Evolutionary conservation across 1,139 yeast species (phyloP).

Genomic region (Meyerozyma guilliermondii): DNA sequence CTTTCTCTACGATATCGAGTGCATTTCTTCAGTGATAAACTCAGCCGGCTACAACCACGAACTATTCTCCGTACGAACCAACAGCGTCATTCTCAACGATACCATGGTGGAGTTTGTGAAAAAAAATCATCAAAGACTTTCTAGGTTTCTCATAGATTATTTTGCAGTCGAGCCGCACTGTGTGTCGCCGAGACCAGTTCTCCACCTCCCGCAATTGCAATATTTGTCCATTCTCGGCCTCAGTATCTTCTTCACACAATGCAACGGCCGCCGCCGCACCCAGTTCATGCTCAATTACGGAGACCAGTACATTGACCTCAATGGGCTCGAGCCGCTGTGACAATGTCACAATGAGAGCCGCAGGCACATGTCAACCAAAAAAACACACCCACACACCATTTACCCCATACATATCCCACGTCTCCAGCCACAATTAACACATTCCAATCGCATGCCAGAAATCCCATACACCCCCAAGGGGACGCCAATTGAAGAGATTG

Average conservation of each 20-base stretch:
- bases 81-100: constrained; percentile 8
- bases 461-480: constrained; percentile 35
- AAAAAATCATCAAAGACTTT: not conserved
- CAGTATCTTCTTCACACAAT: not conserved
- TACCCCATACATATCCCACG: not conserved
- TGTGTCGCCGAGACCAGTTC: not conserved
- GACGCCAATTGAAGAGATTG: constrained; percentile 22
- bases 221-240: not conserved
- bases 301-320: not conserved
- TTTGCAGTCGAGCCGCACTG: not conserved
- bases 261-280: too few relatives aligned
- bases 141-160: not conserved
- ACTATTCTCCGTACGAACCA: not conserved
- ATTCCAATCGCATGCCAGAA: constrained; percentile 1
- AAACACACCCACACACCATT: not conserved
- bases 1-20: constrained; percentile 6
- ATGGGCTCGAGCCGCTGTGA: too few relatives aligned
- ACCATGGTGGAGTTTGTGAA: constrained; percentile 9
- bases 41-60: not conserved
- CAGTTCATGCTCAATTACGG: constrained; percentile 2
- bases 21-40: constrained; percentile 2
- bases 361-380: too few relatives aligned
- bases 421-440: not conserved
- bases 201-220: not conserved
- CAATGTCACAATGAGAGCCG: too few relatives aligned